These are phyloP conservation scores for Talaromyces sp. DNA, from an alignment of 2,329 filamentous ascomycete species.

Conservation along the genomic window DNA sequence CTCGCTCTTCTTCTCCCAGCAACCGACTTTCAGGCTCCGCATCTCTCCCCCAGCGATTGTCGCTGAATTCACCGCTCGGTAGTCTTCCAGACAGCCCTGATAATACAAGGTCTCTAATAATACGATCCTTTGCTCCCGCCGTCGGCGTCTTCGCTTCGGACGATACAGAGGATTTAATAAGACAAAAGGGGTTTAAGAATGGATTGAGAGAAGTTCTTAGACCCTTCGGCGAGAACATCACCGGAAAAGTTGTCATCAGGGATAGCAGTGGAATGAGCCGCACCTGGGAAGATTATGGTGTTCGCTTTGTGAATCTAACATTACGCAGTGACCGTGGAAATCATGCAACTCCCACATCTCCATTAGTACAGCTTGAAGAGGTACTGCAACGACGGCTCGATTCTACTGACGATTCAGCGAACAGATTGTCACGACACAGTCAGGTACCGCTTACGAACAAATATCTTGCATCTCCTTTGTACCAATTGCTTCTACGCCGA, in stretches of 20 bases:
- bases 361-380: slow-evolving; percentile 65
- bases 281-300: slow-evolving; percentile 82
- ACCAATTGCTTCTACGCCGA: slow-evolving; percentile 77
- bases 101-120: slow-evolving; percentile 63
- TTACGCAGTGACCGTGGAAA: slow-evolving; percentile 37
- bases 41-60: slow-evolving; percentile 46
- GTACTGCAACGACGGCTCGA: slow-evolving; percentile 76
- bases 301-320: slow-evolving; percentile 76
- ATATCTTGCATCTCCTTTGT: slow-evolving; percentile 67
- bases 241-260: slow-evolving; percentile 83
- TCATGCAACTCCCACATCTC: slow-evolving; percentile 31
- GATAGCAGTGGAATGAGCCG: slow-evolving; percentile 84
- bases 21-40: slow-evolving; percentile 58
- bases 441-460: slow-evolving; percentile 28
- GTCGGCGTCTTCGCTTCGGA: slow-evolving; percentile 81
- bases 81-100: slow-evolving; percentile 53
- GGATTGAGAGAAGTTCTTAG: slow-evolving; percentile 82
- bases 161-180: slow-evolving; percentile 77
- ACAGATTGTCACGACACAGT: slow-evolving; percentile 28
- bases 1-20: slow-evolving; percentile 65
- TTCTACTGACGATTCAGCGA: slow-evolving; percentile 62
- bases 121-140: slow-evolving; percentile 83
- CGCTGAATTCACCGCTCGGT: slow-evolving; percentile 47
- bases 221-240: slow-evolving; percentile 84
- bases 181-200: slow-evolving; percentile 76